Evolutionary conservation across 2,329 filamentous ascomycete species (phyloP).

Genomic region (Coniochaeta sp.): DNA sequence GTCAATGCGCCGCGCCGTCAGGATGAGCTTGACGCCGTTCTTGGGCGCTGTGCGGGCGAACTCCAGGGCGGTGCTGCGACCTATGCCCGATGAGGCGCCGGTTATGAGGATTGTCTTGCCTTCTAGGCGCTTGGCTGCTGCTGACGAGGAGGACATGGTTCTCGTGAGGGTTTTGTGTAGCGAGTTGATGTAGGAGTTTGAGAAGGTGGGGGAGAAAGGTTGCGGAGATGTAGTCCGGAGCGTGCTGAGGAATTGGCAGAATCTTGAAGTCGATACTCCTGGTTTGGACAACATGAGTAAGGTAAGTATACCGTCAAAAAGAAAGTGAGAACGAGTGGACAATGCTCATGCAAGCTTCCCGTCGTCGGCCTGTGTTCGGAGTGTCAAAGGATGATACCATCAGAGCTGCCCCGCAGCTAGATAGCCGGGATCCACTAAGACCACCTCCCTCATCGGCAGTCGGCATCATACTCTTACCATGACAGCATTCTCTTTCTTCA

Average conservation of each 20-base stretch:
- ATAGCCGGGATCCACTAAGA: not conserved
- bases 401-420: constrained; percentile 1
- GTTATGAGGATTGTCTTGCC: constrained; percentile 92
- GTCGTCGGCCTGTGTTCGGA: not conserved
- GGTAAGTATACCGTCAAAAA: not conserved
- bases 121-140: constrained; percentile 73
- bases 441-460: not conserved
- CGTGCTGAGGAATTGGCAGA: not conserved
- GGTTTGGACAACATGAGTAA: not conserved
- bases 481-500: too few relatives aligned
- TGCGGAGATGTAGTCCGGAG: not conserved
- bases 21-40: constrained; percentile 65
- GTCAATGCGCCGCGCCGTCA: constrained; percentile 84
- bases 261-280: not conserved
- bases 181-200: not conserved
- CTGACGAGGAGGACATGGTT: constrained; percentile 48
- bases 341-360: not conserved
- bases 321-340: not conserved
- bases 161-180: constrained; percentile 8
- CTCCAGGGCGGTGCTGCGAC: constrained; percentile 74
- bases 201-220: not conserved
- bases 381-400: constrained; percentile 1
- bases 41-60: constrained; percentile 81
- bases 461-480: not conserved
- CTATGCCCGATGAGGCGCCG: constrained; percentile 89